phyloP scores from a whole-genome alignment of 2,329 filamentous ascomycete species.

The Neofusicoccum parvum region DNA sequence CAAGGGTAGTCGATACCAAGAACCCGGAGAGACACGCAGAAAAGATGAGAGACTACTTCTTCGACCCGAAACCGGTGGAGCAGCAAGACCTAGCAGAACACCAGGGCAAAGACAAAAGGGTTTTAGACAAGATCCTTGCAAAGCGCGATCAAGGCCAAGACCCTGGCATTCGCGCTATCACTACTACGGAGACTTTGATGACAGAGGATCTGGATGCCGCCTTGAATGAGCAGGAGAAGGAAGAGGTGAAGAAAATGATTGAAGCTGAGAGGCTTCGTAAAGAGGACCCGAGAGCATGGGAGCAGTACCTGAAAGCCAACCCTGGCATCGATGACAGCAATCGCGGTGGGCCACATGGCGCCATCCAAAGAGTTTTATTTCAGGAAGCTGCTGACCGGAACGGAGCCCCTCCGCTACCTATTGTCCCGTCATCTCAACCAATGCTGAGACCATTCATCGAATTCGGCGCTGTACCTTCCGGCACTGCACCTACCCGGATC shows the following conservation, averaged over 20 bases:
- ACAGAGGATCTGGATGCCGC: conserved; percentile 61
- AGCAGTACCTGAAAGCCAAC: background rate
- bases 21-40: conserved; percentile 70
- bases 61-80: conserved; percentile 55
- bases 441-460: background rate
- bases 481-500: background rate
- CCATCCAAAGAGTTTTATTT: background rate
- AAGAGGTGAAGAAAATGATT: conserved; percentile 50
- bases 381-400: background rate
- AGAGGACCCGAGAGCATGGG: background rate
- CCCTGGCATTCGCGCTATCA: conserved; percentile 57
- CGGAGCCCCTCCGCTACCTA: background rate
- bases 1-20: conserved; percentile 80
- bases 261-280: conserved; percentile 4
- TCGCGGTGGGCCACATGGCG: background rate
- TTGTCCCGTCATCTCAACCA: background rate
- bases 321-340: background rate
- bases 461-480: background rate
- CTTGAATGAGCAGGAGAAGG: conserved; percentile 63
- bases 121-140: conserved; percentile 65
- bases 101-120: conserved; percentile 59
- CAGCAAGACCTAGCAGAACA: conserved; percentile 57
- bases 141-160: conserved; percentile 45
- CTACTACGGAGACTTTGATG: conserved; percentile 72
- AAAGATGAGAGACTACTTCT: conserved; percentile 57